Evolutionary conservation across 441 rosid species (phyloP).

Genomic region (Gossypium laxum): DNA sequence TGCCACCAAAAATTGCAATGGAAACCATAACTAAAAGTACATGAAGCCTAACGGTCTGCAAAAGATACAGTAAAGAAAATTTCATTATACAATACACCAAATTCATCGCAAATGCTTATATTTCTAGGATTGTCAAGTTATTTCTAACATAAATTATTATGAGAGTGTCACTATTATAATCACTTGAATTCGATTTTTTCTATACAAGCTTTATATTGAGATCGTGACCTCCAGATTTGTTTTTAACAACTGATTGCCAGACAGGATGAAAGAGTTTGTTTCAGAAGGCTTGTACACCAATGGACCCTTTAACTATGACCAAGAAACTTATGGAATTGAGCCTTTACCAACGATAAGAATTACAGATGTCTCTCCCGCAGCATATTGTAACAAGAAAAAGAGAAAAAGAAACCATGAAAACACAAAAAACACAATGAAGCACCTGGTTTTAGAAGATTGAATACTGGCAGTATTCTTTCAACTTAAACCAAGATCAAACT

Average conservation of each 20-base stretch:
- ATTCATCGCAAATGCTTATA: neutral
- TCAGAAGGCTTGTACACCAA: neutral
- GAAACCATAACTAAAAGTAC: neutral
- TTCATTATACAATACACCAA: neutral
- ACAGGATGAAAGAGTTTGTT: neutral
- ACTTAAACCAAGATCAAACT: neutral
- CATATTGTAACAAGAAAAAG: neutral
- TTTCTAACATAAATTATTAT: neutral
- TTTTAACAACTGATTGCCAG: neutral
- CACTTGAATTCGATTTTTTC: neutral
- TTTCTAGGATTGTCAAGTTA: neutral
- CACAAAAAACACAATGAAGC: neutral
- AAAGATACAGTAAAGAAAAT: neutral
- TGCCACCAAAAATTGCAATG: slow-evolving; percentile 22
- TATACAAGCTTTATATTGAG: neutral
- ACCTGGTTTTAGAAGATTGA: neutral
- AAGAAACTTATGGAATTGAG: neutral
- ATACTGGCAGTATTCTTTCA: neutral
- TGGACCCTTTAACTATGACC: neutral
- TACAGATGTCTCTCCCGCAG: neutral
- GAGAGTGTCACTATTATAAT: neutral
- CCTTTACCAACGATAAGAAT: neutral
- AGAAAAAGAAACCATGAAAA: neutral
- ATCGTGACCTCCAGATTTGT: neutral
- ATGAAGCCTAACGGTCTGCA: neutral